A percentile compares a stretch with the other conserved stretches of the same genome.
Evolutionary conservation across 148 eudicot genomes (phyloP).

Genomic region (Dianthus caryophyllus): DNA sequence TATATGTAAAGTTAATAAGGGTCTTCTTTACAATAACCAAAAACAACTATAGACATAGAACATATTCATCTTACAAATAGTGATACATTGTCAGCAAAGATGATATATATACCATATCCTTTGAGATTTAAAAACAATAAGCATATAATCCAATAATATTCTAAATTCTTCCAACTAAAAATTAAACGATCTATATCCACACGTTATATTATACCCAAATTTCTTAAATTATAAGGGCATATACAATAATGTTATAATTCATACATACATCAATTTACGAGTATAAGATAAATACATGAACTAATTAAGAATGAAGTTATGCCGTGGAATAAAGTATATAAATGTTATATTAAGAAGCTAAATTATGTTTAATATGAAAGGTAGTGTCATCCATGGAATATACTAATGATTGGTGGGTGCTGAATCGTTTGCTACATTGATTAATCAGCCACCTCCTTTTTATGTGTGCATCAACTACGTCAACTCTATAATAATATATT

Average conservation of each 20-base stretch:
- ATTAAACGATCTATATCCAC: constrained; percentile 15
- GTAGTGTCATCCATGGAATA: constrained; percentile 1
- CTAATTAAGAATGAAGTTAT: constrained; percentile 4
- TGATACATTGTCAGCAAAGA: background rate
- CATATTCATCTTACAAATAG: background rate
- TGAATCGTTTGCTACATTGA: constrained; percentile 13
- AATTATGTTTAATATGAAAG: background rate
- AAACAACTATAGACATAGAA: background rate
- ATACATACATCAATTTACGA: too few relatives aligned
- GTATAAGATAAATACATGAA: background rate
- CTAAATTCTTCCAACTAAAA: background rate
- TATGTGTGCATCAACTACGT: background rate
- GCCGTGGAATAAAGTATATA: background rate
- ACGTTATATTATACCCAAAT: background rate
- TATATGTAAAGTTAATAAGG: too few relatives aligned
- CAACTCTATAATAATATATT: background rate
- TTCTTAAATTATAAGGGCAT: background rate
- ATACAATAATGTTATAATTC: constrained; percentile 10
- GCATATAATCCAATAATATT: constrained; percentile 15
- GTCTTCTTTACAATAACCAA: too few relatives aligned
- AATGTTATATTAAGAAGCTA: too few relatives aligned
- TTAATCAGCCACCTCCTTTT: constrained; percentile 6
- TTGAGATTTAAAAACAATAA: constrained; percentile 10
- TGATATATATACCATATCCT: constrained; percentile 11
- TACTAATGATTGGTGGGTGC: constrained; percentile 13